These are phyloP conservation scores for Irpex lacteus DNA, from an alignment of 1,284 basidiomycete species.

Conservation along the genomic window DNA sequence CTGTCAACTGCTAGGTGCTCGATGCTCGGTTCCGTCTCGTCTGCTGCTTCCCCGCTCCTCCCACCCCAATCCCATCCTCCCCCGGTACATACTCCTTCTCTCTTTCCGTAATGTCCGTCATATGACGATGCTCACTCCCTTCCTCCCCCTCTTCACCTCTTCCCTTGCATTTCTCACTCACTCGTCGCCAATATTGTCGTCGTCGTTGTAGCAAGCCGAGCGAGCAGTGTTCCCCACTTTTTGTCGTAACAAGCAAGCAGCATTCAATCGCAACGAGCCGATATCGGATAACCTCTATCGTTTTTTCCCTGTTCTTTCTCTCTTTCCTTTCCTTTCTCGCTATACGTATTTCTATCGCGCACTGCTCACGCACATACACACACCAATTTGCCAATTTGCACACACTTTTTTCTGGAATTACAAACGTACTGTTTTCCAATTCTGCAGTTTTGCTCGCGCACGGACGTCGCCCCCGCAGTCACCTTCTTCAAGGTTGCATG, in stretches of 20 bases:
- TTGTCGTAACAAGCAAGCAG: too few species aligned
- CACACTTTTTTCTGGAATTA: too few species aligned
- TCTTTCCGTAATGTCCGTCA: conserved; percentile 4
- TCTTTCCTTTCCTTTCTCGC: too few species aligned
- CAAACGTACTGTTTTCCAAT: too few species aligned
- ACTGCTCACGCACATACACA: too few species aligned
- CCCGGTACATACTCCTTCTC: background rate
- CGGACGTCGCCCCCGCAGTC: too few species aligned
- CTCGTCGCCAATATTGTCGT: background rate
- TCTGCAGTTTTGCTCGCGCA: too few species aligned
- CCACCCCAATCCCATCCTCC: background rate
- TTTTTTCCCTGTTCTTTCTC: too few species aligned
- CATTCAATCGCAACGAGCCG: too few species aligned
- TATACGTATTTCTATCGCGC: too few species aligned
- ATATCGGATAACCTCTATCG: too few species aligned
- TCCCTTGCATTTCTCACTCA: background rate
- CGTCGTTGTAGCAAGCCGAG: background rate
- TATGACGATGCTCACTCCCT: background rate
- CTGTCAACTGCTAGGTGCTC: conserved; percentile 7
- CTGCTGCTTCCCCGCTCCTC: background rate
- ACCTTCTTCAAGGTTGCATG: background rate
- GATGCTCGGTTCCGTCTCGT: background rate
- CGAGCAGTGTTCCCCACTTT: background rate
- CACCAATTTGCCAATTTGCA: too few species aligned
- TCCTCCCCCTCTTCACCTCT: background rate